phyloP scores from a whole-genome alignment of 306 rosid genomes.

The Fragaria iinumae region DNA sequence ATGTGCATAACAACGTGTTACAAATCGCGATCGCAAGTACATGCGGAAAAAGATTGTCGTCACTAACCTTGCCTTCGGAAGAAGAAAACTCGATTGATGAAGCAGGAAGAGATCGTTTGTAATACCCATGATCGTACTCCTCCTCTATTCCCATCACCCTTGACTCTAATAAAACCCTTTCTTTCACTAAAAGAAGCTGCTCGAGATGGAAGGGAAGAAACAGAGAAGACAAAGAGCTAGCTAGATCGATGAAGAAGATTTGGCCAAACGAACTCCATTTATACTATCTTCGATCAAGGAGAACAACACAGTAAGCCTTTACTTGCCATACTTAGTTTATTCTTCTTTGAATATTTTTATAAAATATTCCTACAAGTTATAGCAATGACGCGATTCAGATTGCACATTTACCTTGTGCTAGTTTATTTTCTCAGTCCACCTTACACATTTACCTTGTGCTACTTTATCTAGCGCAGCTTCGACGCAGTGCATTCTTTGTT shows the following conservation, averaged over 20 bases:
- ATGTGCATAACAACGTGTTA: too few relatives aligned
- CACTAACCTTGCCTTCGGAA: slow-evolving; percentile 34
- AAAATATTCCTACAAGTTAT: background rate
- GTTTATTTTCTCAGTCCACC: too few relatives aligned
- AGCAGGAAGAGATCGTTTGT: slow-evolving; percentile 33
- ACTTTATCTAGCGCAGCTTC: too few relatives aligned
- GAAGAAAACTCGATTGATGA: slow-evolving; percentile 36
- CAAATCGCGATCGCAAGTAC: too few relatives aligned
- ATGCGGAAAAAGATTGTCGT: too few relatives aligned
- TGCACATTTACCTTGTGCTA: background rate
- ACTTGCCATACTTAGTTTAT: background rate
- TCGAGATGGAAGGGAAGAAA: background rate
- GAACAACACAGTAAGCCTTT: background rate
- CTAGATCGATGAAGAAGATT: background rate
- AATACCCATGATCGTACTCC: slow-evolving; percentile 18
- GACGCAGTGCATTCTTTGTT: too few relatives aligned
- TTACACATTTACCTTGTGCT: too few relatives aligned
- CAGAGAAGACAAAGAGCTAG: background rate
- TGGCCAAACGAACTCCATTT: background rate
- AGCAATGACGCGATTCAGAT: background rate
- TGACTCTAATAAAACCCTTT: background rate
- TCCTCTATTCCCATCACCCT: slow-evolving; percentile 2
- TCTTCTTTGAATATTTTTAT: background rate
- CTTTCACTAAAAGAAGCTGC: background rate
- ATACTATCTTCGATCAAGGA: background rate